Conservation (phyloP, 495 filamentous ascomycete species). For the Evernia prunastri region DNA sequence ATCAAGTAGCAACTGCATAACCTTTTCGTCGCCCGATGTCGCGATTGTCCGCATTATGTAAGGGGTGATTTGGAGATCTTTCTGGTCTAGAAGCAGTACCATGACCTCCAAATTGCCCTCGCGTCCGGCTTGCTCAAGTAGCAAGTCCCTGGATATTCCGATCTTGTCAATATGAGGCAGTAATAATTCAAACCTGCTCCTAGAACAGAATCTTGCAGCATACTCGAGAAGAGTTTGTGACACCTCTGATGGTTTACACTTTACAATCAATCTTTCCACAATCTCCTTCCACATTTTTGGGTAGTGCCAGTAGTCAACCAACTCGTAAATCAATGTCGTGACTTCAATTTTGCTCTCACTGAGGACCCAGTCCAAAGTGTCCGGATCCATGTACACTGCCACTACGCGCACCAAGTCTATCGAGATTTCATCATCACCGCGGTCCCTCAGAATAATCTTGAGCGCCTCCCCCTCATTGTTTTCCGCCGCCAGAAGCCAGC, state of each 20-base stretch:
- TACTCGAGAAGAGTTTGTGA: not conserved
- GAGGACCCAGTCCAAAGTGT: conserved; percentile 2
- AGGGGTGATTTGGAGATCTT: not conserved
- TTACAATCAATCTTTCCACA: not conserved
- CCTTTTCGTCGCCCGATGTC: not conserved
- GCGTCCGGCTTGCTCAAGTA: not conserved
- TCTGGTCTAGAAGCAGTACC: not conserved
- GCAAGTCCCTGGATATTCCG: not conserved
- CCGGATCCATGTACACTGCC: not conserved
- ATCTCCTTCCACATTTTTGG: not conserved
- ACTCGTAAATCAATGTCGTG: not conserved
- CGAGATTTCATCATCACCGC: not conserved
- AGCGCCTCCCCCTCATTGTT: not conserved
- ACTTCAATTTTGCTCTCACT: not conserved
- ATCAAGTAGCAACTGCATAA: not conserved
- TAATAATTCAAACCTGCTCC: not conserved
- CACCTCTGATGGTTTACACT: not conserved
- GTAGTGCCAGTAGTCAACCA: not conserved
- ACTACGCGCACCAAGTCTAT: not conserved
- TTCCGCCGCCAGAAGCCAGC: not conserved
- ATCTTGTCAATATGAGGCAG: not conserved
- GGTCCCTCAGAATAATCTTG: not conserved
- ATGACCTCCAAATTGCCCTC: not conserved
- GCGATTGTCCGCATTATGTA: not conserved
- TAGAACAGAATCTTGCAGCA: not conserved